These are phyloP conservation scores for Solanum lycopersicoides DNA, from an alignment of 257 asterid species.

Conservation along the genomic window DNA sequence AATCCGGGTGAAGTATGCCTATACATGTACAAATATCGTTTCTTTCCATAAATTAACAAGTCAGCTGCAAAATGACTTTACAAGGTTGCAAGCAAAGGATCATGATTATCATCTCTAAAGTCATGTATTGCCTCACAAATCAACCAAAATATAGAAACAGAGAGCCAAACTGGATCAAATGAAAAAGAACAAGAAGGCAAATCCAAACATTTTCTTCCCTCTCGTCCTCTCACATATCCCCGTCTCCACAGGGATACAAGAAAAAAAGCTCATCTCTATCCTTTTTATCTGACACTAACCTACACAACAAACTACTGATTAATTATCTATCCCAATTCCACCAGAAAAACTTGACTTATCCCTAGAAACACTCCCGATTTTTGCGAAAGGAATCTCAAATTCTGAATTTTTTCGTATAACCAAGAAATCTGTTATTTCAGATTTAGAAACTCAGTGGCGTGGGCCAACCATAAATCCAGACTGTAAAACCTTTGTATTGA, in stretches of 20 bases:
- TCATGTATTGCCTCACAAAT: background rate
- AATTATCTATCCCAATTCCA: background rate
- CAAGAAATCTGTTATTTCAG: background rate
- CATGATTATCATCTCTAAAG: background rate
- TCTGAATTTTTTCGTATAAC: background rate
- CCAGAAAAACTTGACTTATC: background rate
- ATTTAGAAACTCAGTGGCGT: background rate
- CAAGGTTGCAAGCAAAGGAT: background rate
- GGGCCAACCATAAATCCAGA: background rate
- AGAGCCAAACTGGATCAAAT: background rate
- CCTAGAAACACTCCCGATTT: background rate
- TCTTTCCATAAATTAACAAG: background rate
- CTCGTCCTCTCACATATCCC: background rate
- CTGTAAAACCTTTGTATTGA: background rate
- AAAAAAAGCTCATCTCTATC: background rate
- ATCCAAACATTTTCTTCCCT: background rate
- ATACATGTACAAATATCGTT: background rate
- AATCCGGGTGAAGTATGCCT: background rate
- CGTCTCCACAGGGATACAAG: background rate
- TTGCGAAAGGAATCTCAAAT: background rate
- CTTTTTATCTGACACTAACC: background rate
- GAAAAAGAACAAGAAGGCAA: background rate
- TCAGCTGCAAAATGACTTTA: background rate
- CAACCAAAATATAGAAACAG: background rate
- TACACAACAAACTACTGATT: background rate